These are phyloP conservation scores for Aschersonia sp. DNA, from an alignment of 2,329 filamentous ascomycete genomes.

Conservation along the genomic window DNA sequence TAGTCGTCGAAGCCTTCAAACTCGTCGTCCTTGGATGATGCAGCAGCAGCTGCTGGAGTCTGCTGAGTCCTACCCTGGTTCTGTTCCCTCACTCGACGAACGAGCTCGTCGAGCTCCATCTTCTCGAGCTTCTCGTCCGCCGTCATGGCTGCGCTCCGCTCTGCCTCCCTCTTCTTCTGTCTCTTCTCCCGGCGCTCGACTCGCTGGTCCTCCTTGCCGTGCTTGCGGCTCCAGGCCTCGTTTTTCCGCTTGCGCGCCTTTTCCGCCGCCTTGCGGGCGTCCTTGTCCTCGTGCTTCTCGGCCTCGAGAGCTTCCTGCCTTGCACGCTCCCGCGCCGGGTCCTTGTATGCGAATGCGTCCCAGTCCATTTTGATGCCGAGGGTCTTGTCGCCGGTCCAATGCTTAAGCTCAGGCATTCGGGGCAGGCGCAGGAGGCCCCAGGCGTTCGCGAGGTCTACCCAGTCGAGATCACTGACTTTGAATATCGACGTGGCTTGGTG, in stretches of 20 bases:
- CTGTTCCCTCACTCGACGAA: slow-evolving; percentile 46
- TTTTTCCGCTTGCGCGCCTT: slow-evolving; percentile 44
- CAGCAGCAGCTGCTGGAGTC: too few species aligned
- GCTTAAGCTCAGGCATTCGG: slow-evolving; percentile 81
- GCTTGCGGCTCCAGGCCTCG: slow-evolving; percentile 60
- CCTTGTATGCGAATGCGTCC: slow-evolving; percentile 54
- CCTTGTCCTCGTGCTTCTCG: slow-evolving; percentile 23
- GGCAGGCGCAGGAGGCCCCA: slow-evolving; percentile 83
- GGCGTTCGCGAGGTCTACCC: slow-evolving; percentile 63
- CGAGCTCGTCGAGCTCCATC: slow-evolving; percentile 47
- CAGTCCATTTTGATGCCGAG: slow-evolving; percentile 52
- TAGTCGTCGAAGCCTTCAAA: slow-evolving; percentile 46
- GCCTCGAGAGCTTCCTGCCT: slow-evolving; percentile 41
- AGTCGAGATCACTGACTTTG: slow-evolving; percentile 66
- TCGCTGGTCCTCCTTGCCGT: slow-evolving; percentile 49
- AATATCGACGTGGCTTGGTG: slow-evolving; percentile 90
- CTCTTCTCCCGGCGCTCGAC: slow-evolving; percentile 49
- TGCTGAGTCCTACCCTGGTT: slow-evolving; percentile 28
- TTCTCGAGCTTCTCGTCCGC: slow-evolving; percentile 52
- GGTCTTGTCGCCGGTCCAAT: slow-evolving; percentile 53
- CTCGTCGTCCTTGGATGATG: slow-evolving; percentile 27
- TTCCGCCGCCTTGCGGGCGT: slow-evolving; percentile 22
- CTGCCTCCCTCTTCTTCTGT: slow-evolving; percentile 47
- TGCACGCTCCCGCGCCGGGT: slow-evolving; percentile 54
- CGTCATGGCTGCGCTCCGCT: slow-evolving; percentile 50